Evolutionary conservation across 1,284 basidiomycete genomes (phyloP), one percentile per base, ranked within the genome.

Genomic region (Apiotrichum laibachii): DNA sequence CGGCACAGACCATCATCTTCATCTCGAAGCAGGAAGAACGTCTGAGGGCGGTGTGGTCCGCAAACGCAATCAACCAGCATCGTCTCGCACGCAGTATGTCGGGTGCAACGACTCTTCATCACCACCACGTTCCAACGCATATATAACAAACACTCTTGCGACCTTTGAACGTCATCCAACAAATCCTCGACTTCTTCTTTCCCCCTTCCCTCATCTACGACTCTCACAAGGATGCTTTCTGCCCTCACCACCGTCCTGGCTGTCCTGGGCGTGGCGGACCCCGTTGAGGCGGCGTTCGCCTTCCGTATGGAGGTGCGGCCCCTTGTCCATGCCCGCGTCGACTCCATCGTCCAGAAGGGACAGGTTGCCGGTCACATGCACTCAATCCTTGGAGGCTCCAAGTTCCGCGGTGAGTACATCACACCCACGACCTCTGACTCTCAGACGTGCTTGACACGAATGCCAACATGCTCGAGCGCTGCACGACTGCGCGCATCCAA

Each of bases 381-480:
- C 43, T 11, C 10, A 2, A 44, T 44, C 43, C n/a, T 44, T 5
- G 43, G 43, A 34, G 54, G 26, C 47, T 55, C 47, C 37, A 49
- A 42, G 44, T 54, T 54, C 45, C 53, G 53, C 15, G 43, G 43
- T 44, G 12, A 44, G 43, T 44, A 31, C 3, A 3, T 3, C 26
- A 31, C n/a, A 8, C 2, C 16, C 16, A 8, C 40, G 7, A 31
- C n/a, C 37, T 13, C 37, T 16, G 11, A 39, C 37, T 10, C 15
- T 5, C 4, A 44, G 68, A 59, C 55, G 55, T 60, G 19, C 55
- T 64, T 52, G 65, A 62, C 57, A 58, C 55, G 6, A 58, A 63
- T 9, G 59, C 53, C 5, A 57, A 64, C 37, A 66, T 67, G 53
- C 58, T 34, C 9, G 18, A n/a, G 12, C 11, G 40, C 11, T 42